Evolutionary conservation across 1,284 basidiomycete species (phyloP), one percentile per base, ranked within the genome.

Genomic region (Trichosporon inkin): DNA sequence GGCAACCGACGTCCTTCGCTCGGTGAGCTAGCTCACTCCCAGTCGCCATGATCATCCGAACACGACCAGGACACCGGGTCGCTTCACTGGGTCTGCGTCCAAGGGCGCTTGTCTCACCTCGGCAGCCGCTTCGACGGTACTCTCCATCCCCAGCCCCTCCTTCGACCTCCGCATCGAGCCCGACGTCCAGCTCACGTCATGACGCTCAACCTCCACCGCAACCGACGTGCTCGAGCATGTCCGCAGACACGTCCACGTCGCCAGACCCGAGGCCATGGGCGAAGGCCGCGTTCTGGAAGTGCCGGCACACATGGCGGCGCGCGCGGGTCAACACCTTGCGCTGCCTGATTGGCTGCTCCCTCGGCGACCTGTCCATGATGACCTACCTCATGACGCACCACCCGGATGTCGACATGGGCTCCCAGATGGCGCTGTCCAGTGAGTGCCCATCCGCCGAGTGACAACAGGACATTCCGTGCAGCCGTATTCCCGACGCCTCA

Each of bases 301-400:
- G 52, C 34, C n/a, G 39, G 34, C 57, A 53, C 20, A 58, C 57
- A 10, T 58, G 57, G 57, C 34, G 52, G n/a, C 57, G 57, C 16
- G 57, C 57, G 22, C 6, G 19, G 6, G 10, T 58, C 32, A 58
- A 58, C 57, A 58, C 57, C 5, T 58, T 54, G 39, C 52, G 57
- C 17, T 54, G 57, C 32, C 57, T 58, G 39, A 52, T 58, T 32
- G 57, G 57, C 2, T 54, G 57, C 57, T 44, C 39, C 16, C 24
- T 54, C 32, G 57, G 57, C 11, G 57, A 58, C 40, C 40, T 58
- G 19, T 10, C 39, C 16, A 37, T 35, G 17, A 58, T 58, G 57
- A 41, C 32, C n/a, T 58, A 58, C 20, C 52, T 54, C 11, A 58
- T 58, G 57, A 24, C 57, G 6, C 37, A 37, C 41, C 16, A 59